phyloP scores from a whole-genome alignment of 2,329 filamentous ascomycete genomes.

The Cordyceps cateniannulata region DNA sequence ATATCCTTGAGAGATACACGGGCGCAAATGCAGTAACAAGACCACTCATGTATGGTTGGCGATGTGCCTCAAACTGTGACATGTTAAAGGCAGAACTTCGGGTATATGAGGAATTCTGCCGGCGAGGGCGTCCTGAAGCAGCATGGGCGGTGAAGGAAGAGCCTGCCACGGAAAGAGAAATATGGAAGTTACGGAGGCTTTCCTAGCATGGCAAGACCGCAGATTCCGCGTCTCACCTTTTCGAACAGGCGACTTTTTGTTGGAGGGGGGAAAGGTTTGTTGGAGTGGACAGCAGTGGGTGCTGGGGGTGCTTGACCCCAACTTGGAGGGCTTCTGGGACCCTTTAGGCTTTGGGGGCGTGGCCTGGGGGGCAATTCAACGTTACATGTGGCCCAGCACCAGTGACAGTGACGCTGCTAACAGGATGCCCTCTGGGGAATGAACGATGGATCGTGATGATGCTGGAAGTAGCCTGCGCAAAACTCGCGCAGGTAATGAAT shows the following conservation, averaged over 20 bases:
- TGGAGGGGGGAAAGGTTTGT: background rate
- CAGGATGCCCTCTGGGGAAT: background rate
- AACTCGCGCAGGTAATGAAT: no score
- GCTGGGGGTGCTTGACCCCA: background rate
- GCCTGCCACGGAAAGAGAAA: background rate
- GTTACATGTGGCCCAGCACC: slow-evolving; percentile 2
- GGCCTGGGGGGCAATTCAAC: background rate
- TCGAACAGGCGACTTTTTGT: background rate
- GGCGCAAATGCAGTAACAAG: background rate
- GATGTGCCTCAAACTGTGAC: background rate
- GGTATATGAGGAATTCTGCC: slow-evolving; percentile 7
- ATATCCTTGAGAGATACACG: no score
- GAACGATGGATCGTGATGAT: background rate
- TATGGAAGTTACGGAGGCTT: background rate
- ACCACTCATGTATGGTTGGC: background rate
- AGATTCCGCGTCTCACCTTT: background rate
- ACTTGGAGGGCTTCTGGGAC: background rate
- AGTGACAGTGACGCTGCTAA: background rate
- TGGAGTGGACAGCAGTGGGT: background rate
- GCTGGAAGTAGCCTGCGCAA: no score
- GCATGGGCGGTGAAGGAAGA: background rate
- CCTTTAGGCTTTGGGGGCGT: background rate
- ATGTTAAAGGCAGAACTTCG: background rate
- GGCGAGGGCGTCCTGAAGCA: background rate
- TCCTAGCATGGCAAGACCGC: slow-evolving; percentile 6